Evolutionary conservation across 129 eudicot genomes (phyloP).

Genomic region (Ambrosia artemisiifolia): DNA sequence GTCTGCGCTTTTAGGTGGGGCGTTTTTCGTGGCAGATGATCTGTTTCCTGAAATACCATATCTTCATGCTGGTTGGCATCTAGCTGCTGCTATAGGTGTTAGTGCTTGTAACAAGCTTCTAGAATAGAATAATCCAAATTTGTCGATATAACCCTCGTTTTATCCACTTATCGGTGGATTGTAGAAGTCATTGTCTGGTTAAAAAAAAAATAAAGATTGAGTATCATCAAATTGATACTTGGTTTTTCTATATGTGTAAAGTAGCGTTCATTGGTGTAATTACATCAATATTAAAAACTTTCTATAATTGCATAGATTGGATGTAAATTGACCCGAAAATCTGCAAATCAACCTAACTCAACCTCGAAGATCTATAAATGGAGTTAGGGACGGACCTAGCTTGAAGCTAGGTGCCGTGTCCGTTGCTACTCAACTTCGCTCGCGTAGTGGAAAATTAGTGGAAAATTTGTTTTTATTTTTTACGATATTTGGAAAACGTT

Average conservation of each 20-base stretch:
- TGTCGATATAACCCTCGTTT: conserved; percentile 44
- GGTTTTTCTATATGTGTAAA: conserved; percentile 3
- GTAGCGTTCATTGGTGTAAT: background rate
- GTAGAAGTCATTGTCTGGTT: background rate
- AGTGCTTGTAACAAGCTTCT: conserved; percentile 93
- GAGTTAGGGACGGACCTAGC: too few relatives aligned
- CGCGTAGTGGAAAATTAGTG: too few relatives aligned
- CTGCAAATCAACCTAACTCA: too few relatives aligned
- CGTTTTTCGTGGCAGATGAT: conserved; percentile 79
- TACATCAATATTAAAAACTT: background rate
- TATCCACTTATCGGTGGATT: conserved; percentile 25
- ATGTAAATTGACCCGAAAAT: too few relatives aligned
- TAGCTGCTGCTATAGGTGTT: conserved; percentile 92
- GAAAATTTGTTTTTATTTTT: too few relatives aligned
- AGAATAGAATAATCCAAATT: conserved; percentile 44
- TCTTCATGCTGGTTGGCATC: conserved; percentile 98
- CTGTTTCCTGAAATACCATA: conserved; percentile 68
- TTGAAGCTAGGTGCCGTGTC: too few relatives aligned
- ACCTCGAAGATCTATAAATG: too few relatives aligned
- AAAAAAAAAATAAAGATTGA: background rate
- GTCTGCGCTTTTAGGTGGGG: conserved; percentile 82
- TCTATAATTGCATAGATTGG: too few relatives aligned
- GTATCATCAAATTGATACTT: background rate
- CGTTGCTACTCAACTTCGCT: too few relatives aligned
- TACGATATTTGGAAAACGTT: too few relatives aligned